Percentiles rank a stretch among this genome's conserved stretches.
phyloP scores from a whole-genome alignment of 1,139 yeast genomes.

The Sugiyamaella neomexicana region DNA sequence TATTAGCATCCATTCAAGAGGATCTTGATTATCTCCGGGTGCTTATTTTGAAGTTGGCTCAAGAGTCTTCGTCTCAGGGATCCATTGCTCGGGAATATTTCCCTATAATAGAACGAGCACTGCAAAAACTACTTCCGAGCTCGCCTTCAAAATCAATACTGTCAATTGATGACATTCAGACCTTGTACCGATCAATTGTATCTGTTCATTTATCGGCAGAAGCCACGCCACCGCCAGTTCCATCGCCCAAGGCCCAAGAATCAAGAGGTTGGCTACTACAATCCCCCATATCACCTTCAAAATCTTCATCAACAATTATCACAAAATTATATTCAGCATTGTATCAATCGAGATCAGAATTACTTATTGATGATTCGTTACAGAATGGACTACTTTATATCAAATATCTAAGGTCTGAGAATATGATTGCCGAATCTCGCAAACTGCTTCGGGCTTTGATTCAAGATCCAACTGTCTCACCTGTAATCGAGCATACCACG shows the following conservation, averaged over 20 bases:
- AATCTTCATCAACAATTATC: conserved; percentile 1
- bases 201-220: not conserved
- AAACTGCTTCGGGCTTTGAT: conserved; percentile 27
- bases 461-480: not conserved
- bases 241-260: not conserved
- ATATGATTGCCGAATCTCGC: conserved; percentile 27
- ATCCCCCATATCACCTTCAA: conserved; percentile 3
- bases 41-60: conserved; percentile 6
- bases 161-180: conserved; percentile 12
- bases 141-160: not conserved
- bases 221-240: too few relatives aligned
- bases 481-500: conserved; percentile 18
- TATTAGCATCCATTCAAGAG: not conserved
- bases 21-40: not conserved
- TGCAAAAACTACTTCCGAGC: not conserved
- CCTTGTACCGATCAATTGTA: conserved; percentile 9
- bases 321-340: conserved; percentile 15
- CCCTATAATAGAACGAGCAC: conserved; percentile 14
- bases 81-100: conserved; percentile 2
- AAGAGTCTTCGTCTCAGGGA: not conserved
- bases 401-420: conserved; percentile 26
- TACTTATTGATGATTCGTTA: conserved; percentile 19
- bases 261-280: conserved; percentile 8
- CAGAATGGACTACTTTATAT: conserved; percentile 20
- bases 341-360: conserved; percentile 3